Conservation (phyloP, 2,329 filamentous ascomycete species). For the Colletotrichum sp. region DNA sequence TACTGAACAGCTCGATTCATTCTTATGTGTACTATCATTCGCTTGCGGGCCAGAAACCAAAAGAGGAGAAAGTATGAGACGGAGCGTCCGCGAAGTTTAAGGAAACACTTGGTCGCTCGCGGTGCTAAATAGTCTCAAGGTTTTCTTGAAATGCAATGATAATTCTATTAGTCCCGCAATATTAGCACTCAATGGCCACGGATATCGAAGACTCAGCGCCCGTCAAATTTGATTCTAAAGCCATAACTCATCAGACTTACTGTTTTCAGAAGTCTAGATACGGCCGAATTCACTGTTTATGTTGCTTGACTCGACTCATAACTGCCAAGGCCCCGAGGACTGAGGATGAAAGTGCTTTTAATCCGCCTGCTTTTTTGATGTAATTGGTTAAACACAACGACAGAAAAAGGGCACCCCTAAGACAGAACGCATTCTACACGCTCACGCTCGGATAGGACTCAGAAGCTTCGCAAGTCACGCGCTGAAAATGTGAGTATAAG, state of each 20-base stretch:
- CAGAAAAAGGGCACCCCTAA: rapidly evolving
- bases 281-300: rapidly evolving
- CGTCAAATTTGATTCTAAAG: rapidly evolving
- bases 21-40: constrained; percentile 26
- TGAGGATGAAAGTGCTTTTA: too few relatives aligned
- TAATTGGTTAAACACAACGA: too few relatives aligned
- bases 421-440: background rate
- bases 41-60: background rate
- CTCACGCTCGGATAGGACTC: rapidly evolving
- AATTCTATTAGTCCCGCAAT: background rate
- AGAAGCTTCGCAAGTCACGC: background rate
- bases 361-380: too few relatives aligned
- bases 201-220: too few relatives aligned
- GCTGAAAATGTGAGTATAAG: rapidly evolving
- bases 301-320: rapidly evolving
- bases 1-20: constrained; percentile 27
- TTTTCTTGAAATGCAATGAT: background rate
- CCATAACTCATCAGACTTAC: too few relatives aligned
- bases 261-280: too few relatives aligned
- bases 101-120: background rate
- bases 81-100: rapidly evolving
- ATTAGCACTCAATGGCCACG: background rate
- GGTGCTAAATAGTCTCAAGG: background rate
- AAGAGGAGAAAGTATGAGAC: background rate
- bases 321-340: too few relatives aligned